Evolutionary conservation across 1,284 basidiomycete genomes (phyloP), one percentile per base, ranked within the genome.

Genomic region (Hymenochaete sp.): DNA sequence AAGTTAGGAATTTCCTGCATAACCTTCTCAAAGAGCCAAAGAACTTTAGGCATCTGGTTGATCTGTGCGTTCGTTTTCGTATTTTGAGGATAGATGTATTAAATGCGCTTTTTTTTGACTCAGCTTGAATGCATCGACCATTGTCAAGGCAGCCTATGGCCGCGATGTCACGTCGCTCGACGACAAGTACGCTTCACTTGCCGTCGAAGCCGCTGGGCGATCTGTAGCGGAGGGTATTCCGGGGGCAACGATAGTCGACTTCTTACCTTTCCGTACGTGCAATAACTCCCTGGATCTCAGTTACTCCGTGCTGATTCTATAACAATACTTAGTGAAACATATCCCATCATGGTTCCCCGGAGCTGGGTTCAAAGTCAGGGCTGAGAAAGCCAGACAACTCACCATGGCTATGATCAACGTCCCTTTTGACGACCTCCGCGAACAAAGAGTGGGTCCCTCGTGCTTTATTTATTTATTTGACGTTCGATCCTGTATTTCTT

Each of bases 1-100:
- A 65, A 45, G 57, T 59, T 10, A 51, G 56, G 16, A 53, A 52
- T 4, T 54, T 66, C 19, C 51, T 65, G 13, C 54, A 52, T 19
- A 59, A 57, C 18, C 37, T 65, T 11, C 43, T 64, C 3, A 45
- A 57, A 8, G 52, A 57, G 24, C 61, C 65, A 8, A 48, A 52
- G 19, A 50, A 54, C 7, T 51, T 62, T 5, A 29, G 48, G 2
- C 28, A 59, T 21, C 56, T 63, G 44, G 50, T 62, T 11, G 51
- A 55, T 25, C 52, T 60, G 66, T 66, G 46, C 19, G 45, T 19
- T 35, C 32, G 8, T 35, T 5, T 16, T n/a, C 32, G 8, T 10
- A 16, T 8, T 35, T 6, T n/a, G 32, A 35, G 21, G 32, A n/a
- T 8, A 35, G 32, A n/a, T n/a, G 14, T 35, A n/a, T 31, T 31